Conservation (phyloP, 257 asterid genomes). For the Nyctanthes arbortristis region DNA sequence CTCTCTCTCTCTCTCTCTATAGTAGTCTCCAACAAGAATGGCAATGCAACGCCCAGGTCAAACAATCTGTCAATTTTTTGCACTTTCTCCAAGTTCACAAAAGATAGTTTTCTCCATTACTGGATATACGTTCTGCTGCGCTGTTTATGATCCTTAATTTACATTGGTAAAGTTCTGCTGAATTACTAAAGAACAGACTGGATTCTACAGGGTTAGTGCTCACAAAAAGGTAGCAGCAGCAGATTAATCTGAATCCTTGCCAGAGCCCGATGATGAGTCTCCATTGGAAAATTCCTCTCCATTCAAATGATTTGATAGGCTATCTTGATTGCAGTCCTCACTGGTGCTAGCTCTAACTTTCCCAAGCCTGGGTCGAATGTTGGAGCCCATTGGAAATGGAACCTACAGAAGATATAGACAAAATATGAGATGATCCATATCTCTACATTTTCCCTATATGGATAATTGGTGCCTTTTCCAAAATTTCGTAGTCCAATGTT, state of each 20-base stretch:
- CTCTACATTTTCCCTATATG: background rate
- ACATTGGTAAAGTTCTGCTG: conserved; percentile 65
- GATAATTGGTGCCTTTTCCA: background rate
- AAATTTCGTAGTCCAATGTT: background rate
- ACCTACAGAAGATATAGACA: conserved; percentile 52
- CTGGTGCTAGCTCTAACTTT: conserved; percentile 56
- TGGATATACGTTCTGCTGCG: conserved; percentile 37
- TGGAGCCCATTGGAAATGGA: conserved; percentile 96
- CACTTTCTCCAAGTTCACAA: conserved; percentile 38
- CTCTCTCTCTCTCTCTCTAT: too few relatives aligned
- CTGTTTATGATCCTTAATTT: conserved; percentile 55
- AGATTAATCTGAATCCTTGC: conserved; percentile 78
- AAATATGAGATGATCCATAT: background rate
- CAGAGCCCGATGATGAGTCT: conserved; percentile 62
- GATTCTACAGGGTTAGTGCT: conserved; percentile 65
- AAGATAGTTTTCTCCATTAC: conserved; percentile 29
- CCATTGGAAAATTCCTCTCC: conserved; percentile 60
- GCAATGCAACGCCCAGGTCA: conserved; percentile 37
- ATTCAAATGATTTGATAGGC: conserved; percentile 33
- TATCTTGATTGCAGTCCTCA: conserved; percentile 67
- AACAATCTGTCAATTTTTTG: conserved; percentile 37
- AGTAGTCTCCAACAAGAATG: conserved; percentile 23
- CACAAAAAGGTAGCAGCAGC: conserved; percentile 37
- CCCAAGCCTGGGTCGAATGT: conserved; percentile 71
- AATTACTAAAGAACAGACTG: conserved; percentile 30